Conservation (phyloP, 2,329 filamentous ascomycete genomes). For the Penicillium brasilianum region DNA sequence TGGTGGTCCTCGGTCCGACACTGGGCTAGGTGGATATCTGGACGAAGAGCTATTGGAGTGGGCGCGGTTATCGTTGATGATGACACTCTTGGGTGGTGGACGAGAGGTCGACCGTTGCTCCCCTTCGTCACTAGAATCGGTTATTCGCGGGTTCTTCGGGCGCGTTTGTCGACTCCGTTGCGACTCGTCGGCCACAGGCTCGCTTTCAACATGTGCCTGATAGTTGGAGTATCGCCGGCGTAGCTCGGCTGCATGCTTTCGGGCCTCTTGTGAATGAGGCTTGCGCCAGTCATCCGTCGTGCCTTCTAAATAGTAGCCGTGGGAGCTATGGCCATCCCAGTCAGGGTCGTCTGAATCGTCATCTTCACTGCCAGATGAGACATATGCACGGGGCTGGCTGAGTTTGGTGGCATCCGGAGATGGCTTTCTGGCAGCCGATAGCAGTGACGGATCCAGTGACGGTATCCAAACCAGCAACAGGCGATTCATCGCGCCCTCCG, state of each 20-base stretch:
- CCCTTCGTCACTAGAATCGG: constrained; percentile 25
- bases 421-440: constrained; percentile 14
- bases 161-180: constrained; percentile 13
- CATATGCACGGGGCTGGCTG: constrained; percentile 20
- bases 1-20: constrained; percentile 13
- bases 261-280: constrained; percentile 45
- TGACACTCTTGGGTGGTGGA: constrained; percentile 12
- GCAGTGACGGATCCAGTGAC: constrained; percentile 31
- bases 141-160: constrained; percentile 13
- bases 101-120: constrained; percentile 20
- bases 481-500: constrained; percentile 41
- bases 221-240: constrained; percentile 41
- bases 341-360: constrained; percentile 26
- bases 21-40: constrained; percentile 13
- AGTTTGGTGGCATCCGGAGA: not conserved
- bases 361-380: constrained; percentile 33
- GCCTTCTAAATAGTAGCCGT: constrained; percentile 44
- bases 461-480: constrained; percentile 36
- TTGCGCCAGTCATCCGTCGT: constrained; percentile 43
- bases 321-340: constrained; percentile 32
- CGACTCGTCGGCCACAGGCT: constrained; percentile 33
- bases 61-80: constrained; percentile 11
- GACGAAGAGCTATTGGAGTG: constrained; percentile 16
- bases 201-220: constrained; percentile 46
- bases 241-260: constrained; percentile 36